Base-by-base conservation (phyloP, 192 early-diverging fungal species). In the Coemansia sp. region DNA sequence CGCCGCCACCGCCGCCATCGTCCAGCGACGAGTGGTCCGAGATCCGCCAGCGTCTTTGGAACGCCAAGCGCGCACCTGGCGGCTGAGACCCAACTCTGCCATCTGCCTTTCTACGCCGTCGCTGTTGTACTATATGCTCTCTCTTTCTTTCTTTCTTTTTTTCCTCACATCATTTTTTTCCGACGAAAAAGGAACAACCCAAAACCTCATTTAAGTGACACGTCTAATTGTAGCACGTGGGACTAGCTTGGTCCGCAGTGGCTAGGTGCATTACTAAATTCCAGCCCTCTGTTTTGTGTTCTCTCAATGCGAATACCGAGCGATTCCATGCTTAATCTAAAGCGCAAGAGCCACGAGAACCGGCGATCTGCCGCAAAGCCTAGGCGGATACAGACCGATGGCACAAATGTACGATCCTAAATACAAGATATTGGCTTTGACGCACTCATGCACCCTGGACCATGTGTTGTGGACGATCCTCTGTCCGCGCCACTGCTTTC, bases 31-130 rank as follows among this genome's bases (percentile, higher is more conserved):
- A 76, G 42, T 81, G 79, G 79, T 62, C 73, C 3, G 62, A 68
- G 38, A 75, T 81, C 69, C 73, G 73, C 22, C 61, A 45, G 63
- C 73, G 79, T 3, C 70, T 81, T 38, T 81, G 79, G 79, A 81
- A 81, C 61, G 79, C 79, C 32, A 75, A 76, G 47, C 58, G 53
- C 35, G 47, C 51, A 6, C 29, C 32, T 2, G 39, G 29, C 39
- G 35, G 63, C 29, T 65, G 25, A 39, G 46, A n/a, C n/a, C n/a
- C n/a, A n/a, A 19, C 47, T n/a, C n/a, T n/a, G n/a, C n/a, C n/a
- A n/a, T n/a, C n/a, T n/a, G n/a, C n/a, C n/a, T n/a, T n/a, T n/a
- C n/a, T n/a, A n/a, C n/a, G 20, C 59, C 25, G 15, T 61, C 29
- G 42, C 56, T 47, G 25, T 37, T 64, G 62, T 64, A 64, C 31